Evolutionary conservation across 1,284 basidiomycete species (phyloP).

Genomic region (Ceratobasidium sp.): DNA sequence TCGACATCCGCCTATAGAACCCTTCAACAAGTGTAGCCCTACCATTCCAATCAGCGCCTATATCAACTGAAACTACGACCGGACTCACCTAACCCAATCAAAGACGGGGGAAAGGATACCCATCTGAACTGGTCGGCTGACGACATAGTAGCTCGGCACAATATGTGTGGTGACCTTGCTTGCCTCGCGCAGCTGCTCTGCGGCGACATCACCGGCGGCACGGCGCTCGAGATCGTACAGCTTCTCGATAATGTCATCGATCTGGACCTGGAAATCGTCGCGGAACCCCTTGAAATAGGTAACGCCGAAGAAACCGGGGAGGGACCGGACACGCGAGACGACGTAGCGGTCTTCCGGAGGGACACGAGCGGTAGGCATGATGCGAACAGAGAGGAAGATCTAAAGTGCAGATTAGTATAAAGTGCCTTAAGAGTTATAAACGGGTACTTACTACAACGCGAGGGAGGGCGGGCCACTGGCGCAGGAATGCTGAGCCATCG

Average conservation of each 20-base stretch:
- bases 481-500: slow-evolving; percentile 57
- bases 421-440: not conserved
- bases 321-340: slow-evolving; percentile 66
- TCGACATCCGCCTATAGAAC: slow-evolving; percentile 51
- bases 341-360: slow-evolving; percentile 64
- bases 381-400: slow-evolving; percentile 72
- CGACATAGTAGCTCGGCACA: slow-evolving; percentile 71
- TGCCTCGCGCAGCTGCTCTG: slow-evolving; percentile 61
- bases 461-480: slow-evolving; percentile 72
- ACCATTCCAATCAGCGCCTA: not conserved
- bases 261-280: slow-evolving; percentile 66
- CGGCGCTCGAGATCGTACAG: slow-evolving; percentile 65
- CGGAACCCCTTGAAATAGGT: slow-evolving; percentile 74
- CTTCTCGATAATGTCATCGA: slow-evolving; percentile 65
- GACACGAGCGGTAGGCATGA: slow-evolving; percentile 66
- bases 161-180: slow-evolving; percentile 68
- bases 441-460: slow-evolving; percentile 63
- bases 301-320: slow-evolving; percentile 72
- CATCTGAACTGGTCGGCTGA: slow-evolving; percentile 60
- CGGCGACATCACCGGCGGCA: slow-evolving; percentile 54
- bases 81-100: slow-evolving; percentile 64
- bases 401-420: slow-evolving; percentile 49
- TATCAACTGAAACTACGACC: slow-evolving; percentile 65
- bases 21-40: slow-evolving; percentile 41
- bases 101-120: slow-evolving; percentile 56